A percentile compares a stretch with the other conserved stretches of the same genome.
phyloP scores from a whole-genome alignment of 805 yeast species.

The Wickerhamomyces subpelliculosus region DNA sequence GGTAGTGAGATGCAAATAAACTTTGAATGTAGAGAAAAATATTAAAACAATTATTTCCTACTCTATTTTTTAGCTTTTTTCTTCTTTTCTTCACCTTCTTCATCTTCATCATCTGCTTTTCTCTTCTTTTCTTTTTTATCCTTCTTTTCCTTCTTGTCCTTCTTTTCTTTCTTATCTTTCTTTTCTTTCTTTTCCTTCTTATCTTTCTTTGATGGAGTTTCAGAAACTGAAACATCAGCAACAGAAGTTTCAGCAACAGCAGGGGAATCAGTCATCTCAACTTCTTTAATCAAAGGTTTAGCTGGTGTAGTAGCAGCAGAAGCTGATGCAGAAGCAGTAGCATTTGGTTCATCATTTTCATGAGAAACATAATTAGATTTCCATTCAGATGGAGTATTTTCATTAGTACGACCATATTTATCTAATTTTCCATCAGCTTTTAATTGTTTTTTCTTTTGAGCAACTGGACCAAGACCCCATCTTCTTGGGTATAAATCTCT shows the following conservation, averaged over 20 bases:
- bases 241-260: slow-evolving; percentile 21
- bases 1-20: too few relatives aligned
- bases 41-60: too few relatives aligned
- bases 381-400: slow-evolving; percentile 92
- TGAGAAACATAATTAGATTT: slow-evolving; percentile 75
- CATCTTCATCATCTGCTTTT: slow-evolving; percentile 44
- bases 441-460: slow-evolving; percentile 96
- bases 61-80: slow-evolving; percentile 37
- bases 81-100: slow-evolving; percentile 39
- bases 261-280: slow-evolving; percentile 24
- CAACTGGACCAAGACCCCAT: slow-evolving; percentile 99
- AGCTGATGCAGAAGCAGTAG: slow-evolving; percentile 27
- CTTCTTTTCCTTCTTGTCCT: slow-evolving; percentile 59
- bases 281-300: slow-evolving; percentile 43
- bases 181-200: slow-evolving; percentile 44
- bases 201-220: slow-evolving; percentile 23
- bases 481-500: slow-evolving; percentile 98
- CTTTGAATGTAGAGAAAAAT: too few relatives aligned
- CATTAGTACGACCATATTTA: slow-evolving; percentile 89
- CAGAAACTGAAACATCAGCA: slow-evolving; percentile 23
- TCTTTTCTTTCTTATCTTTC: slow-evolving; percentile 48
- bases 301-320: slow-evolving; percentile 27
- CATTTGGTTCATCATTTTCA: slow-evolving; percentile 49
- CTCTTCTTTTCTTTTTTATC: slow-evolving; percentile 48
- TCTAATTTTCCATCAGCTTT: slow-evolving; percentile 96